Conservation (phyloP, 2,329 filamentous ascomycete species). For the Colletotrichum sp. region DNA sequence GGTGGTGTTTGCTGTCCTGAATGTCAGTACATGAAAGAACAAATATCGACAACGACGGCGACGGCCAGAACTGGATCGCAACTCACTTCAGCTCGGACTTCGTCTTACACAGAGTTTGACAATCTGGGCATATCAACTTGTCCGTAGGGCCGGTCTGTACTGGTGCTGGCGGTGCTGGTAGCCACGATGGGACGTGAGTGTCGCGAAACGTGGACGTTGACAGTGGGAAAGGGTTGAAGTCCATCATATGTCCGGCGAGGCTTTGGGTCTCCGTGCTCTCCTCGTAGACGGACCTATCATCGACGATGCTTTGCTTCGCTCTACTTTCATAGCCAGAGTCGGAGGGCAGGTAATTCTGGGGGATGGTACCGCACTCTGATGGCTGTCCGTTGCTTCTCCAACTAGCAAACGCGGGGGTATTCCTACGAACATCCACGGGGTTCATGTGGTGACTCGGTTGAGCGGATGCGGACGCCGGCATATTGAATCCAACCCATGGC, state of each 20-base stretch:
- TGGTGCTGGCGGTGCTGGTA: neutral
- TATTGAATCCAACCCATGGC: slow-evolving; percentile 45
- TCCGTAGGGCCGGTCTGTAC: slow-evolving; percentile 16
- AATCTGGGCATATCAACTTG: slow-evolving; percentile 40
- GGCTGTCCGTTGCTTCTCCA: slow-evolving; percentile 30
- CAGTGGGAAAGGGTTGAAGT: slow-evolving; percentile 25
- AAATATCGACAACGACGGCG: neutral
- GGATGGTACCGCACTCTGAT: slow-evolving; percentile 44
- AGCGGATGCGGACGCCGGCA: slow-evolving; percentile 27
- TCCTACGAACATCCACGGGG: slow-evolving; percentile 27
- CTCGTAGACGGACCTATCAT: slow-evolving; percentile 46
- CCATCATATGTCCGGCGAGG: slow-evolving; percentile 36
- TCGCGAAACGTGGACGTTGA: neutral
- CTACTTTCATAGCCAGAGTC: slow-evolving; percentile 55
- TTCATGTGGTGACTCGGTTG: slow-evolving; percentile 32
- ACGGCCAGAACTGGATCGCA: neutral
- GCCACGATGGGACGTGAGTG: neutral
- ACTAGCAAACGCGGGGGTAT: slow-evolving; percentile 33
- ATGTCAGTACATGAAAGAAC: slow-evolving; percentile 22
- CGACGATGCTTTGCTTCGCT: slow-evolving; percentile 45
- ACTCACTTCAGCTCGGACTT: slow-evolving; percentile 61
- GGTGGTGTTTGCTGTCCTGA: slow-evolving; percentile 70
- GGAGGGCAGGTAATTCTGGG: slow-evolving; percentile 33
- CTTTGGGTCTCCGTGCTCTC: slow-evolving; percentile 45
- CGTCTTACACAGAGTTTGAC: slow-evolving; percentile 48